phyloP scores from a whole-genome alignment of 768 basidiomycete species.

The Suillus alpinus region DNA sequence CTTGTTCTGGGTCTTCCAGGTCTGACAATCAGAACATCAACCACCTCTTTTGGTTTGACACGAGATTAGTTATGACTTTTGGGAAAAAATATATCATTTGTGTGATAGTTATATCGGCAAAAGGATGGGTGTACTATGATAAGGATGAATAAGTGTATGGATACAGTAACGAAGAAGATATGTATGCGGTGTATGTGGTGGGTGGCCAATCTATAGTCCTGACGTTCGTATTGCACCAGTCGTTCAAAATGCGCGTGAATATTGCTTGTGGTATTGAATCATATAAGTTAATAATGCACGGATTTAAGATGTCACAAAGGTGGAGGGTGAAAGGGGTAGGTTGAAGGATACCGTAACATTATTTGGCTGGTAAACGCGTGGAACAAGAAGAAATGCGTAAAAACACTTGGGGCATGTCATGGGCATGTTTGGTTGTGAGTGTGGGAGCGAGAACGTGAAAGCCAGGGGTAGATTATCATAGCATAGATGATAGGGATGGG shows the following conservation, averaged over 20 bases:
- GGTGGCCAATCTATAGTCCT: neutral
- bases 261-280: neutral
- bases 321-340: neutral
- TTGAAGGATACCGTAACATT: neutral
- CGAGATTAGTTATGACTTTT: neutral
- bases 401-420: neutral
- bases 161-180: neutral
- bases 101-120: neutral
- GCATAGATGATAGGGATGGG: neutral
- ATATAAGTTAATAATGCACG: neutral
- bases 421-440: neutral
- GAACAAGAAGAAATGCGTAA: neutral
- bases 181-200: neutral
- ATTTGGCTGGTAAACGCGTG: neutral
- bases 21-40: neutral
- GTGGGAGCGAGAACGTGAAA: conserved; percentile 1
- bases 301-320: neutral
- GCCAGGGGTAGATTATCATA: neutral
- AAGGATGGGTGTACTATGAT: neutral
- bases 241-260: neutral
- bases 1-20: neutral
- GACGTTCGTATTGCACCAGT: neutral
- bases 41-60: neutral
- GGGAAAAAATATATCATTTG: neutral
- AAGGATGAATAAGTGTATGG: conserved; percentile 2